Conservation (phyloP, 2,329 filamentous ascomycete species). For the Colletotrichum acutatum region DNA sequence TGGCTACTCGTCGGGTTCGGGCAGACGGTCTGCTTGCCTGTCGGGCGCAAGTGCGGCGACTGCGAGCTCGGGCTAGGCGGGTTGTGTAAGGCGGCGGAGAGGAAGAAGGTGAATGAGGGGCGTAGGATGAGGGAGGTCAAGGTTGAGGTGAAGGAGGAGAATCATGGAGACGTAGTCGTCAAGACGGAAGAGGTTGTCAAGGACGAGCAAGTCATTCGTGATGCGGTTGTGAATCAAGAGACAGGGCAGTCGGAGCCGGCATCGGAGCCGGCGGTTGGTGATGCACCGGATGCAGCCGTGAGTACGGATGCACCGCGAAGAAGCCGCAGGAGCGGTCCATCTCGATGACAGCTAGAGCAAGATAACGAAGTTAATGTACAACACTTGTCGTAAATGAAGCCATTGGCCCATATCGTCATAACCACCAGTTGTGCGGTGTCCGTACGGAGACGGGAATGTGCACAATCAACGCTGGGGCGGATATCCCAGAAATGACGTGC, state of each 20-base stretch:
- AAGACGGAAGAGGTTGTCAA: slow-evolving; percentile 42
- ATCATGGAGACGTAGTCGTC: slow-evolving; percentile 34
- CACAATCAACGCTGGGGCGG: neutral
- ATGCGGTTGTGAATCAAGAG: slow-evolving; percentile 16
- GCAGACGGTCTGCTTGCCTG: slow-evolving; percentile 85
- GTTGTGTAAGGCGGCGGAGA: slow-evolving; percentile 79
- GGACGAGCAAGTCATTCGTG: slow-evolving; percentile 44
- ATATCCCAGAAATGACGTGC: neutral
- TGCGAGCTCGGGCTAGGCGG: slow-evolving; percentile 83
- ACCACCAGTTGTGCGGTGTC: neutral
- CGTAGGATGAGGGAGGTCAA: slow-evolving; percentile 58
- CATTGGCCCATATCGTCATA: neutral
- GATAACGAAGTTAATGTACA: too few species aligned
- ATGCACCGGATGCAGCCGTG: neutral
- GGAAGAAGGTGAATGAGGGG: slow-evolving; percentile 69
- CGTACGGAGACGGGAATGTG: neutral
- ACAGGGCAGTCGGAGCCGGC: neutral
- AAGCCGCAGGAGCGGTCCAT: neutral
- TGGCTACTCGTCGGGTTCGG: slow-evolving; percentile 88
- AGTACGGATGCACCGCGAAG: neutral
- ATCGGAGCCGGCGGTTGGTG: neutral
- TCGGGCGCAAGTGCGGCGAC: slow-evolving; percentile 83
- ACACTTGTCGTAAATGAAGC: neutral
- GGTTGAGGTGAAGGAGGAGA: slow-evolving; percentile 41
- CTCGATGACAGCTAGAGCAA: too few species aligned